These are phyloP conservation scores for Otatea glauca DNA, from an alignment of 176 grass and related monocot genomes.

Conservation along the genomic window DNA sequence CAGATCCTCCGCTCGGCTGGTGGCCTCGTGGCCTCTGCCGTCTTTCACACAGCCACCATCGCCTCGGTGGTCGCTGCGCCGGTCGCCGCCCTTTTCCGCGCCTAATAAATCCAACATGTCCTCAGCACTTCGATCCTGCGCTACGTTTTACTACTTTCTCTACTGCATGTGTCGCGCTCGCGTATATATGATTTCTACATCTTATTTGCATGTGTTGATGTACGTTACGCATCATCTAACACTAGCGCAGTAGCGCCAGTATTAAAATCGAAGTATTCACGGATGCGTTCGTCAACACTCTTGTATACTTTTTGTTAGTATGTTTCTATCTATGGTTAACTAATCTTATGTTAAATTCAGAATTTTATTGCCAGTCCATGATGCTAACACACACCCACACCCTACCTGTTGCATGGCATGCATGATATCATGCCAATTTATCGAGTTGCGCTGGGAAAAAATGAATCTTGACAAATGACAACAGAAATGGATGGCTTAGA, in stretches of 20 bases:
- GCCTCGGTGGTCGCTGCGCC: neutral
- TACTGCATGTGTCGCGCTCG: neutral
- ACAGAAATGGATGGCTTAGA: no score
- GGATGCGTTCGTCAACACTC: neutral
- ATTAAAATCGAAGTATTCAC: no score
- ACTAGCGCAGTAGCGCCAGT: no score
- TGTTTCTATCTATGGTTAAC: neutral
- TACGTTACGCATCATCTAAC: neutral
- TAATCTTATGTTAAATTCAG: neutral
- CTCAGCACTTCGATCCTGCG: no score
- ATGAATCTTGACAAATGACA: no score
- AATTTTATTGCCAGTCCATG: neutral
- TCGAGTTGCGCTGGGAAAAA: no score
- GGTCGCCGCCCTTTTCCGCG: conserved; percentile 21
- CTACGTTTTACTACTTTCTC: neutral
- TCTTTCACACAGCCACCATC: neutral
- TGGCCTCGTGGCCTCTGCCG: neutral
- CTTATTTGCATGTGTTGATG: neutral
- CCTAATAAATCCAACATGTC: neutral
- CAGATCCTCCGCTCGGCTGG: neutral
- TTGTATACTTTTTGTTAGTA: neutral
- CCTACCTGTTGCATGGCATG: no score
- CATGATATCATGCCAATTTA: no score
- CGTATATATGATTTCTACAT: neutral
- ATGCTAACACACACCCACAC: no score